phyloP scores from a whole-genome alignment of 805 yeast species.

The Candida easanensis region DNA sequence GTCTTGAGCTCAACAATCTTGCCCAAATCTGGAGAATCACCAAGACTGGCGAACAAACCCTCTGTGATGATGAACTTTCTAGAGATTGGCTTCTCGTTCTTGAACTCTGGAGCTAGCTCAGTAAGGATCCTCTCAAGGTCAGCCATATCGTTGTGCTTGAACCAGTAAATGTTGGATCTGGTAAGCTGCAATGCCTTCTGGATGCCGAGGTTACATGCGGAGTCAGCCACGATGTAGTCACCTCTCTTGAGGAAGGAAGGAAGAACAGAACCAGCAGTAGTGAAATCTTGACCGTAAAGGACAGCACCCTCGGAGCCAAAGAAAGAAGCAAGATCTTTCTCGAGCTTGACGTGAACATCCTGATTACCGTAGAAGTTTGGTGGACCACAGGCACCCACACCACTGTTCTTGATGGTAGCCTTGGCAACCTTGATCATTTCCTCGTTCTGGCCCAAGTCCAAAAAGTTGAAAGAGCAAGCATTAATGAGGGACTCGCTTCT shows the following conservation, averaged over 20 bases:
- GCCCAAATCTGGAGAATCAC: conserved; percentile 73
- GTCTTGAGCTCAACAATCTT: conserved; percentile 70
- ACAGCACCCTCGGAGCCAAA: conserved; percentile 78
- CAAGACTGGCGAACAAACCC: conserved; percentile 78
- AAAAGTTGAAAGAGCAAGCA: conserved; percentile 68
- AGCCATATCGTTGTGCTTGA: conserved; percentile 83
- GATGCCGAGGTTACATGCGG: conserved; percentile 67
- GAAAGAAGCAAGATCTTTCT: conserved; percentile 69
- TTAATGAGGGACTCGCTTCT: conserved; percentile 48
- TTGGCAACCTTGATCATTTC: conserved; percentile 52
- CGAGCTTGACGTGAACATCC: conserved; percentile 81
- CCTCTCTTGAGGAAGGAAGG: conserved; percentile 96
- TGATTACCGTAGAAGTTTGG: conserved; percentile 97
- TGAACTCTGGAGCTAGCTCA: conserved; percentile 34
- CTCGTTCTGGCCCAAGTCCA: conserved; percentile 53
- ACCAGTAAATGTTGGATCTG: conserved; percentile 73
- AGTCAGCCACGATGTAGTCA: conserved; percentile 85
- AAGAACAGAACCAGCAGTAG: conserved; percentile 81
- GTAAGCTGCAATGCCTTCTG: conserved; percentile 88
- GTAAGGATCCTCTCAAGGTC: conserved; percentile 69
- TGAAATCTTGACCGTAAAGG: conserved; percentile 89
- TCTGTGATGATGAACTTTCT: conserved; percentile 91
- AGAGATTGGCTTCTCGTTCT: conserved; percentile 64
- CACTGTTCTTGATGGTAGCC: conserved; percentile 59
- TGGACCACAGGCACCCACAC: conserved; percentile 99